Percentiles rank a stretch among this genome's conserved stretches.
These are phyloP conservation scores for Akanthomyces lecanii DNA, from an alignment of 2,329 filamentous ascomycete genomes.

Conservation along the genomic window DNA sequence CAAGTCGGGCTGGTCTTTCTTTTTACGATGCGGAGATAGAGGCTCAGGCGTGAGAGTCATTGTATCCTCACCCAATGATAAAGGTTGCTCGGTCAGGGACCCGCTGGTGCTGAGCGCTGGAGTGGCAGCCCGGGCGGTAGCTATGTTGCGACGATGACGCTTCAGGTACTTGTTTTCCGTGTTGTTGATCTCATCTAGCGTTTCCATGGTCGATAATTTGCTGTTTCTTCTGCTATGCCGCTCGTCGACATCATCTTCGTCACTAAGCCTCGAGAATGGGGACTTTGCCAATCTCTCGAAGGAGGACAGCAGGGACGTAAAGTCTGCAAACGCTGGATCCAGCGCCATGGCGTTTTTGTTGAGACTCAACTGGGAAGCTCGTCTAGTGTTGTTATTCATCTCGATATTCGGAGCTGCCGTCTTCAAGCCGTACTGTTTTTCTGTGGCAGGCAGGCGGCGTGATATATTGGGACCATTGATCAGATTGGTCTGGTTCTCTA, in stretches of 20 bases:
- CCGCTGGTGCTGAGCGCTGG: neutral
- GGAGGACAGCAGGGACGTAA: slow-evolving; percentile 27
- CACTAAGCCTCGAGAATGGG: slow-evolving; percentile 21
- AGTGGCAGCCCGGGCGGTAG: neutral
- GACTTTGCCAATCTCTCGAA: slow-evolving; percentile 27
- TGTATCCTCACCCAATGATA: slow-evolving; percentile 19
- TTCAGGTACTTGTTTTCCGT: slow-evolving; percentile 11
- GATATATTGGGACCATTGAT: slow-evolving; percentile 5
- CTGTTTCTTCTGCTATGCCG: slow-evolving; percentile 10
- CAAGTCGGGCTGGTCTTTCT: slow-evolving; percentile 43
- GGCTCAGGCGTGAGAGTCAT: slow-evolving; percentile 44
- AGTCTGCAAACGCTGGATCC: slow-evolving; percentile 26
- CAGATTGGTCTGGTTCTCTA: slow-evolving; percentile 7
- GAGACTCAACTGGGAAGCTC: slow-evolving; percentile 17
- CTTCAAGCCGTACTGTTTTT: slow-evolving; percentile 6
- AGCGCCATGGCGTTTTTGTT: slow-evolving; percentile 19
- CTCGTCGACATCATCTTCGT: slow-evolving; percentile 18
- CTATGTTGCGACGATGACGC: slow-evolving; percentile 14
- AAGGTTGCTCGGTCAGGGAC: slow-evolving; percentile 7
- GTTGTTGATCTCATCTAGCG: slow-evolving; percentile 1
- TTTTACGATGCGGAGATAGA: slow-evolving; percentile 42
- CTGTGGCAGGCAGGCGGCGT: slow-evolving; percentile 9
- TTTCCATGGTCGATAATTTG: slow-evolving; percentile 13
- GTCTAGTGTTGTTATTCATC: neutral
- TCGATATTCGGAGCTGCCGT: neutral